Evolutionary conservation across 331 rosid genomes (phyloP), one percentile per base, ranked within the genome.

Genomic region (Dryas integrifolia): DNA sequence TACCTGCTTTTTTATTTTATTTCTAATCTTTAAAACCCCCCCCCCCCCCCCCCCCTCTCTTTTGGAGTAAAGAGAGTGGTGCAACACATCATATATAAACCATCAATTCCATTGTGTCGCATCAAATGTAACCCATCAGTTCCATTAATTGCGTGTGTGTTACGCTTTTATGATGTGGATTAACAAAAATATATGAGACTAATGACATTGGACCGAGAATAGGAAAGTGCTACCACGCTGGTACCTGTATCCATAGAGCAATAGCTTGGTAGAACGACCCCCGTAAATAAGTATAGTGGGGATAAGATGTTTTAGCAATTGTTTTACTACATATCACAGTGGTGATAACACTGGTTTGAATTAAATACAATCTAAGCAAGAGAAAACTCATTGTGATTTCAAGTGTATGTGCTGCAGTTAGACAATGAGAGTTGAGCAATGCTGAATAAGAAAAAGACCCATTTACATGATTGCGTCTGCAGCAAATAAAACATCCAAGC

Each of bases 391-490:
- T 18, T 10, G 3, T 35, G 46, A 49, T 67, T 4, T 39, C 64
- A 9, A 2, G 6, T 15, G 16, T 26, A 30, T 13, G 18, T 48
- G 10, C 5, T 30, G 61, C 24, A 15, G 41, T 38, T 61, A 7
- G 5, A 63, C 53, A 41, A 10, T 56, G 13, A 53, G 16, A 46
- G 51, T 40, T 61, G 26, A 76, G 44, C 75, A 76, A 60, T 46
- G 41, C 58, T 30, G 46, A 70, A 16, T 35, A 45, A n/a, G 38
- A 26, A 46, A 13, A 67, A 6, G 38, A 35, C 67, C 51, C 56
- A 44, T 30, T 7, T 10, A 30, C 58, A 12, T 26, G 7, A 66
- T 11, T 47, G 14, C 16, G 58, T 30, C 58, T 16, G 58, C 58
- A 48, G 24, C 14, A 24, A 14, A 38, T 44, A 55, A 70, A 24